Evolutionary conservation across 768 basidiomycete species (phyloP).

Genomic region (Boletus barrowsii): DNA sequence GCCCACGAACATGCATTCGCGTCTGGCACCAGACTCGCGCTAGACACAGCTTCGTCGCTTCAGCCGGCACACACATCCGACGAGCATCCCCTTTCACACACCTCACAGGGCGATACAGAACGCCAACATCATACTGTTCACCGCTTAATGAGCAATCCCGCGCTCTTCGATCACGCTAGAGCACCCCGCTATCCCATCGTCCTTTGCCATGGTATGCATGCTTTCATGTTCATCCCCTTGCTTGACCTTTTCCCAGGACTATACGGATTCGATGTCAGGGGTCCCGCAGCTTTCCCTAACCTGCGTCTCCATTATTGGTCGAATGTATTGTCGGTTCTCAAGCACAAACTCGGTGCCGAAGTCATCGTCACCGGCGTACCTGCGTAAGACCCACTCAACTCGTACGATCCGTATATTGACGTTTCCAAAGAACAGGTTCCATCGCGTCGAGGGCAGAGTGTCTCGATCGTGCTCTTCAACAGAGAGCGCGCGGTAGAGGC

Average conservation of each 20-base stretch:
- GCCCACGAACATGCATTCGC: background rate
- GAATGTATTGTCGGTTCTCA: constrained; percentile 76
- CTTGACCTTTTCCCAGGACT: constrained; percentile 51
- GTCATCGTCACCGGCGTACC: constrained; percentile 97
- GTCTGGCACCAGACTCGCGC: background rate
- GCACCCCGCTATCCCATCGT: constrained; percentile 88
- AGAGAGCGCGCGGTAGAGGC: constrained; percentile 67
- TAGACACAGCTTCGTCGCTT: background rate
- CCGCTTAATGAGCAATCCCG: constrained; percentile 70
- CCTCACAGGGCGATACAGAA: background rate
- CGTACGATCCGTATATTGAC: background rate
- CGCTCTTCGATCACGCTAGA: constrained; percentile 73
- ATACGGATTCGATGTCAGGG: constrained; percentile 92
- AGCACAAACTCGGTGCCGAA: constrained; percentile 81
- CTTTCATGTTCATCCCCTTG: background rate
- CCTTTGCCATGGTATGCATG: constrained; percentile 80
- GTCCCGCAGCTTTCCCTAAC: constrained; percentile 77
- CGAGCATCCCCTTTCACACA: background rate
- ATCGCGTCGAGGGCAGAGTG: constrained; percentile 75
- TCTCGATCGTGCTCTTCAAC: constrained; percentile 68
- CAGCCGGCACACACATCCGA: constrained; percentile 12
- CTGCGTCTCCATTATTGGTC: constrained; percentile 94
- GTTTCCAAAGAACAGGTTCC: constrained; percentile 74
- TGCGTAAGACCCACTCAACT: constrained; percentile 49
- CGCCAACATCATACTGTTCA: constrained; percentile 45